Conservation (phyloP, 1,139 yeast species). For the Yamadazyma blattariae region DNA sequence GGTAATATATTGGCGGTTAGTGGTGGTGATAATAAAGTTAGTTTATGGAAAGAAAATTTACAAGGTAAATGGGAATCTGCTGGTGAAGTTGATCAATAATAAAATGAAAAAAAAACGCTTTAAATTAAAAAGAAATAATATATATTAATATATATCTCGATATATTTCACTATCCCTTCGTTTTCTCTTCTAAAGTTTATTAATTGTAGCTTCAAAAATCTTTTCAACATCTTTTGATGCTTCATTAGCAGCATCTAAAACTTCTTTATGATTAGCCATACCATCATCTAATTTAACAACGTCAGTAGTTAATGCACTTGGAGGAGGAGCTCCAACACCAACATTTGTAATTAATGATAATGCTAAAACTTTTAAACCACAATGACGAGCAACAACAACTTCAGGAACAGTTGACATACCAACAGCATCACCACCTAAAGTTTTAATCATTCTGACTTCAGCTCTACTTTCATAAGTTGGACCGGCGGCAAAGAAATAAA, state of each 20-base stretch:
- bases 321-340: slow-evolving; percentile 73
- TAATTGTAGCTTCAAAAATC: slow-evolving; percentile 58
- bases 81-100: slow-evolving; percentile 81
- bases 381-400: slow-evolving; percentile 87
- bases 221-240: slow-evolving; percentile 80
- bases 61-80: slow-evolving; percentile 97
- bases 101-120: not conserved
- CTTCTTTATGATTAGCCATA: slow-evolving; percentile 89
- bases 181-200: slow-evolving; percentile 37
- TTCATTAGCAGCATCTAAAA: slow-evolving; percentile 72
- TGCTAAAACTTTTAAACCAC: slow-evolving; percentile 79
- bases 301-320: slow-evolving; percentile 61
- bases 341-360: slow-evolving; percentile 83
- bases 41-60: slow-evolving; percentile 93
- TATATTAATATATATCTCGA: no score
- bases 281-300: slow-evolving; percentile 63
- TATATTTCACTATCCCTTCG: no score
- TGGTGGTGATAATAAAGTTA: slow-evolving; percentile 94
- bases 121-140: no score
- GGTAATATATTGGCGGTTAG: slow-evolving; percentile 95
- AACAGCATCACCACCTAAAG: slow-evolving; percentile 87
- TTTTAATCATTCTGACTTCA: slow-evolving; percentile 72
- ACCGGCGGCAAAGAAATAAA: slow-evolving; percentile 82
- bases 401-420: slow-evolving; percentile 99
- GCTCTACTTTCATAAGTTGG: slow-evolving; percentile 95